Conservation (phyloP, 257 asterid genomes). For the Thymus mandschuricus region DNA sequence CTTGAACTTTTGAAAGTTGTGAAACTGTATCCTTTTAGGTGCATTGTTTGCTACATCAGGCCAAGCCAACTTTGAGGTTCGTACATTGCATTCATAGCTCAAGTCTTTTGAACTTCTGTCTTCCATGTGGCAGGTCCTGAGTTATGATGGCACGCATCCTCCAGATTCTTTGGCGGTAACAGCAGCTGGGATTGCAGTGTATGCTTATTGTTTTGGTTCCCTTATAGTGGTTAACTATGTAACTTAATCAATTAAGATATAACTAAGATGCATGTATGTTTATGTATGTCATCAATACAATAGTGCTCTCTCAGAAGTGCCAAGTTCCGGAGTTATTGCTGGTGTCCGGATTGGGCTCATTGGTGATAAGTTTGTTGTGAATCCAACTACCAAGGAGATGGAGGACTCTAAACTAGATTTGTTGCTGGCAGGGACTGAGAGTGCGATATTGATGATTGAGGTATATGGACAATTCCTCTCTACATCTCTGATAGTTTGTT, state of each 20-base stretch:
- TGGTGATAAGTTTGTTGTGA: conserved; percentile 75
- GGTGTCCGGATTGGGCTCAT: conserved; percentile 94
- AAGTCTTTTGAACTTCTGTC: conserved; percentile 30
- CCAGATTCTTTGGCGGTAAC: conserved; percentile 97
- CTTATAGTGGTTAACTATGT: conserved; percentile 27
- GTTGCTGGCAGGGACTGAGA: conserved; percentile 89
- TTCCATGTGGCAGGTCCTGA: conserved; percentile 67
- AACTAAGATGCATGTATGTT: conserved; percentile 20
- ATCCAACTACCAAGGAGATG: conserved; percentile 89
- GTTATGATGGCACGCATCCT: conserved; percentile 95
- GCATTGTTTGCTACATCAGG: conserved; percentile 27
- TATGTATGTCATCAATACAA: conserved; percentile 28
- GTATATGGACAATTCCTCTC: conserved; percentile 40
- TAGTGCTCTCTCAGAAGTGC: conserved; percentile 93
- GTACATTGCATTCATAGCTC: conserved; percentile 18
- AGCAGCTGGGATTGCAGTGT: conserved; percentile 98
- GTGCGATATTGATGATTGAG: conserved; percentile 95
- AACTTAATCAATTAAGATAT: conserved; percentile 29
- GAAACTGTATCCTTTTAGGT: conserved; percentile 23
- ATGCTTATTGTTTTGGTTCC: conserved; percentile 38
- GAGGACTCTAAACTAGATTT: conserved; percentile 85
- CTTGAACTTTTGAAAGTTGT: conserved; percentile 7
- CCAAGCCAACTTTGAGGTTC: conserved; percentile 25
- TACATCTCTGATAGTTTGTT: conserved; percentile 3
- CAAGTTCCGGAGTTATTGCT: conserved; percentile 76